Conservation (phyloP, 179 eudicot species). For the Patellifolia procumbens region DNA sequence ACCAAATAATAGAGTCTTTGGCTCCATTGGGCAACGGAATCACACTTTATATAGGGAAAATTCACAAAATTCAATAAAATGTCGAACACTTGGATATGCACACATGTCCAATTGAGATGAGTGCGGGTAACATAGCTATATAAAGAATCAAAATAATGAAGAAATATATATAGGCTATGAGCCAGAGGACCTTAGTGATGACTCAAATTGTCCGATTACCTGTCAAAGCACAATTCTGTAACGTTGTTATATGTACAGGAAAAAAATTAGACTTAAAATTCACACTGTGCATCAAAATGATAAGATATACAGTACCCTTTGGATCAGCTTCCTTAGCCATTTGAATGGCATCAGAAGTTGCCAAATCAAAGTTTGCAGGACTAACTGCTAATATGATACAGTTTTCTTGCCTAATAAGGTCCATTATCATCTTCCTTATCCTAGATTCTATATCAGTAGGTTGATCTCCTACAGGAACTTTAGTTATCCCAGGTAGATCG, state of each 20-base stretch:
- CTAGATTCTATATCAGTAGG: slow-evolving; percentile 39
- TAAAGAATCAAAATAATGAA: background rate
- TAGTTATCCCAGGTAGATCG: slow-evolving; percentile 44
- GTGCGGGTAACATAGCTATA: background rate
- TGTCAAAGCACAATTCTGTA: too few species aligned
- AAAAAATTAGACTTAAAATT: too few species aligned
- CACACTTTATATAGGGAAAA: too few species aligned
- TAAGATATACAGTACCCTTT: slow-evolving; percentile 23
- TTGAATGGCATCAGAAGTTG: slow-evolving; percentile 42
- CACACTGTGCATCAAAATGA: background rate
- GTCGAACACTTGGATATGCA: background rate
- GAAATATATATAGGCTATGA: background rate
- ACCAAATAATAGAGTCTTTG: too few species aligned
- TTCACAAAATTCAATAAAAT: too few species aligned
- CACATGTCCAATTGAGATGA: too few species aligned
- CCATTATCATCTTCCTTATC: slow-evolving; percentile 39
- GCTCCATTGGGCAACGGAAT: too few species aligned
- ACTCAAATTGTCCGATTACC: slow-evolving; percentile 44
- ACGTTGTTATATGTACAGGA: too few species aligned
- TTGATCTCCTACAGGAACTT: slow-evolving; percentile 44
- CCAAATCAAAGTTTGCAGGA: slow-evolving; percentile 44
- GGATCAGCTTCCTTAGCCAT: slow-evolving; percentile 39
- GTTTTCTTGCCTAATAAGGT: slow-evolving; percentile 27
- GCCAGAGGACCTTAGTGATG: slow-evolving; percentile 35
- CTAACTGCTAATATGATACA: slow-evolving; percentile 39